phyloP scores from a whole-genome alignment of 768 basidiomycete species.

The Rhizopogon vesiculosus region DNA sequence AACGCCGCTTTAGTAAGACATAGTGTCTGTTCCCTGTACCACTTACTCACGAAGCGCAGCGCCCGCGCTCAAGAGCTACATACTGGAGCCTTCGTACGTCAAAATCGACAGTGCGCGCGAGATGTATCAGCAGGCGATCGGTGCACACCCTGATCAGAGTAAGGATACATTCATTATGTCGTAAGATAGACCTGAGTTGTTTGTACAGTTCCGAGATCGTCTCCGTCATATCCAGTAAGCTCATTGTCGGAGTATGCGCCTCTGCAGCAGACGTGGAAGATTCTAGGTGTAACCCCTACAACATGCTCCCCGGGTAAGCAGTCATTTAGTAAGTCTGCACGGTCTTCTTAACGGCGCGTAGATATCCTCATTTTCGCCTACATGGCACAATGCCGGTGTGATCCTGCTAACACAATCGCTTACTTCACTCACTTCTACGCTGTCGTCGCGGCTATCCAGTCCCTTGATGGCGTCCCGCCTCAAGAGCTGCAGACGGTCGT shows the following conservation, averaged over 20 bases:
- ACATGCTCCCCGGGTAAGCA: conserved; percentile 60
- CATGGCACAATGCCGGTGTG: conserved; percentile 76
- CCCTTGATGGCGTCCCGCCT: conserved; percentile 41
- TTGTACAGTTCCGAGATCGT: conserved; percentile 48
- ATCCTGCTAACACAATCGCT: conserved; percentile 54
- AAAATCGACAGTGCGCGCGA: conserved; percentile 58
- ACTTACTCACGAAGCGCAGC: conserved; percentile 29
- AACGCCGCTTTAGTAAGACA: conserved; percentile 38
- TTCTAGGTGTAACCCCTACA: conserved; percentile 61
- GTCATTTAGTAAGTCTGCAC: background rate
- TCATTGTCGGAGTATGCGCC: conserved; percentile 35
- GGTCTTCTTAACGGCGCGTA: conserved; percentile 21
- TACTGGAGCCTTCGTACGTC: conserved; percentile 39
- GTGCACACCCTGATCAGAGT: conserved; percentile 80
- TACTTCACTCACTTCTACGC: conserved; percentile 60
- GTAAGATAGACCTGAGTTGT: conserved; percentile 2
- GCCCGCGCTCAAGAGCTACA: conserved; percentile 39
- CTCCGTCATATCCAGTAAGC: conserved; percentile 31
- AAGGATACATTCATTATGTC: conserved; percentile 14
- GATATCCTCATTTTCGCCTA: conserved; percentile 78
- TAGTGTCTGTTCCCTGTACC: conserved; percentile 3
- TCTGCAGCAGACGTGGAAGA: conserved; percentile 35
- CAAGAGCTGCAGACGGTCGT: conserved; percentile 52
- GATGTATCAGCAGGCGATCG: conserved; percentile 67
- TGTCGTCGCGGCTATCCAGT: conserved; percentile 47